phyloP scores from a whole-genome alignment of 1,284 basidiomycete genomes.

The Wallemia hederae region DNA sequence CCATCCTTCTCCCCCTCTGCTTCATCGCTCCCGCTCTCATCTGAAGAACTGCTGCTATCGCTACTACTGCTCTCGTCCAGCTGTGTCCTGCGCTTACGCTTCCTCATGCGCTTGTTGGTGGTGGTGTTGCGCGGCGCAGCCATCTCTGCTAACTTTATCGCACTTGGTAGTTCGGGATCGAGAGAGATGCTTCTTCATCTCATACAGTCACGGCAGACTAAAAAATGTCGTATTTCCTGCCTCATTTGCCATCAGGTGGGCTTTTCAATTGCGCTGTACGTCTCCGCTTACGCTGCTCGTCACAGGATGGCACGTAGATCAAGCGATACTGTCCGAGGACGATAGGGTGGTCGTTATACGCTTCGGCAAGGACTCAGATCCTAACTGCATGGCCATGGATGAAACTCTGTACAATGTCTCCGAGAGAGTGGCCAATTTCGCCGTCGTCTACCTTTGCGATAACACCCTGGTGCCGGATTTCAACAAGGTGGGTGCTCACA shows the following conservation, averaged over 20 bases:
- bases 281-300: not conserved
- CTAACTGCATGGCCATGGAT: slow-evolving; percentile 96
- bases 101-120: not conserved
- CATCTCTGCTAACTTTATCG: not conserved
- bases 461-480: slow-evolving; percentile 96
- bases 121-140: not conserved
- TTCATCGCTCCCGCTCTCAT: not conserved
- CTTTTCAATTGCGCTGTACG: not conserved
- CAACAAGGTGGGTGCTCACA: slow-evolving; percentile 56
- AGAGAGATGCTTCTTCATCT: not conserved
- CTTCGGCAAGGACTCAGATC: slow-evolving; percentile 85
- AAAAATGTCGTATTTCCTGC: slow-evolving; percentile 34
- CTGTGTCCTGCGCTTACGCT: slow-evolving; percentile 1
- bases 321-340: slow-evolving; percentile 92
- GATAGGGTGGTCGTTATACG: slow-evolving; percentile 81
- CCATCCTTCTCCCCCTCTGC: not conserved
- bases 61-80: not conserved
- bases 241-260: slow-evolving; percentile 59
- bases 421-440: slow-evolving; percentile 94
- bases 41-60: not conserved
- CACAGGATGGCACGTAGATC: slow-evolving; percentile 60
- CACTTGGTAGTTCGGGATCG: not conserved
- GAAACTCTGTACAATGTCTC: slow-evolving; percentile 76
- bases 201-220: not conserved
- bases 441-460: slow-evolving; percentile 71